These are phyloP conservation scores for Vitellaria paradoxa DNA, from an alignment of 179 eudicot species.

Conservation along the genomic window DNA sequence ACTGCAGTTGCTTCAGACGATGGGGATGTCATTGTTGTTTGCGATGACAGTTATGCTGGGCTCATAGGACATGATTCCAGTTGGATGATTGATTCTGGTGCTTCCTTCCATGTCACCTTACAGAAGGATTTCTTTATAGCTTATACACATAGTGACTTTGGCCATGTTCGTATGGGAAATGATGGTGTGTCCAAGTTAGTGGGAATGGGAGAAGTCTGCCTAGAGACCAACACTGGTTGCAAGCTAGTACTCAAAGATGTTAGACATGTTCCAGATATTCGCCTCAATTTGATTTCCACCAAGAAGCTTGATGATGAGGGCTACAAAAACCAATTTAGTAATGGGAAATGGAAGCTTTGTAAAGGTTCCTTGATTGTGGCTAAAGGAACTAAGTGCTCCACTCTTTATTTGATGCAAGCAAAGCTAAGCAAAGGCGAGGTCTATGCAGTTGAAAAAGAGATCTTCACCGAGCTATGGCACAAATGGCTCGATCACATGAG, in stretches of 20 bases:
- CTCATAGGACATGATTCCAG: too few species aligned
- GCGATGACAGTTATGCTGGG: too few species aligned
- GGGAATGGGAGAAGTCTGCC: neutral
- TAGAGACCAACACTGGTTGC: constrained; percentile 11
- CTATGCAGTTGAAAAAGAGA: too few species aligned
- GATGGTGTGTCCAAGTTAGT: neutral
- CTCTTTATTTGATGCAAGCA: constrained; percentile 3
- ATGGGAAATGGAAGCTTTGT: constrained; percentile 11
- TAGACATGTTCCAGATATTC: constrained; percentile 6
- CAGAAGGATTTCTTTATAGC: neutral
- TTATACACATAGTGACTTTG: neutral
- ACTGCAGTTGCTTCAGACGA: too few species aligned
- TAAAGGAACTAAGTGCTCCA: neutral
- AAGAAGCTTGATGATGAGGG: constrained; percentile 13
- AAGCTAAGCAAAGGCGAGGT: too few species aligned
- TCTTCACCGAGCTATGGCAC: neutral
- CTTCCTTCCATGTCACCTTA: neutral
- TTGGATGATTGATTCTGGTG: neutral
- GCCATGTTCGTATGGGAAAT: constrained; percentile 13
- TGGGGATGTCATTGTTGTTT: too few species aligned
- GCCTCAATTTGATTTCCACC: constrained; percentile 4
- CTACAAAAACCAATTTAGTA: neutral
- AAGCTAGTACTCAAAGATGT: constrained; percentile 4
- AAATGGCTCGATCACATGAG: neutral
- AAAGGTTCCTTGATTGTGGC: constrained; percentile 11